Conservation (phyloP, 164 flowering plant species). For the Aristolochia fimbriata region DNA sequence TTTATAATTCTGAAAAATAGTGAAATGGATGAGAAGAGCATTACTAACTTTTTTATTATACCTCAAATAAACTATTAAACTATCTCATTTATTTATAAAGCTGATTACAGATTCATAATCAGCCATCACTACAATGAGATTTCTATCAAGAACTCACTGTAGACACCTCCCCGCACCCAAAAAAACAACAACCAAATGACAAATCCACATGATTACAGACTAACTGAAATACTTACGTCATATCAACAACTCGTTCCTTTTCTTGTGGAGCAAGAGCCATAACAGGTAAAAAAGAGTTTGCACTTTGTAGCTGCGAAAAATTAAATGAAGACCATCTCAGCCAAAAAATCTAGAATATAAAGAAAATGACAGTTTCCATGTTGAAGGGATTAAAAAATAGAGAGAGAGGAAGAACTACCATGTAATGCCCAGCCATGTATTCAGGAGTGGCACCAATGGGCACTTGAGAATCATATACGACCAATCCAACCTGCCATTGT, state of each 20-base stretch:
- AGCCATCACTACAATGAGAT: neutral
- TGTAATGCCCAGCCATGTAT: conserved; percentile 96
- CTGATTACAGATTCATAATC: neutral
- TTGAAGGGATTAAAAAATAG: neutral
- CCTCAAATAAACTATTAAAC: too few relatives aligned
- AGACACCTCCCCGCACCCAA: too few relatives aligned
- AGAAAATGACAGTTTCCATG: neutral
- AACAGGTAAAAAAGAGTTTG: conserved; percentile 96
- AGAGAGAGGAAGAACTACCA: conserved; percentile 34
- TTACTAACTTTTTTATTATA: too few relatives aligned
- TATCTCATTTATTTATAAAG: neutral
- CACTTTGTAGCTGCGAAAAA: conserved; percentile 77
- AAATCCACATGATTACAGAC: too few relatives aligned
- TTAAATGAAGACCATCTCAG: neutral
- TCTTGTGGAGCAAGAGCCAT: conserved; percentile 99
- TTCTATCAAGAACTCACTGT: too few relatives aligned
- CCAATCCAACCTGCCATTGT: conserved; percentile 73
- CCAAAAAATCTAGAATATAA: neutral
- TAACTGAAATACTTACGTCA: conserved; percentile 66
- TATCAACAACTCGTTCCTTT: conserved; percentile 75
- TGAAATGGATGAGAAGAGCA: too few relatives aligned
- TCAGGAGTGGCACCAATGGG: conserved; percentile 99
- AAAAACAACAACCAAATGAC: too few relatives aligned
- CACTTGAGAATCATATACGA: conserved; percentile 94
- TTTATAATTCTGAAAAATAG: too few relatives aligned